Percentiles rank a stretch among this genome's conserved stretches.
These are phyloP conservation scores for Pichia sp. DNA, from an alignment of 1,139 yeast genomes.

Conservation along the genomic window DNA sequence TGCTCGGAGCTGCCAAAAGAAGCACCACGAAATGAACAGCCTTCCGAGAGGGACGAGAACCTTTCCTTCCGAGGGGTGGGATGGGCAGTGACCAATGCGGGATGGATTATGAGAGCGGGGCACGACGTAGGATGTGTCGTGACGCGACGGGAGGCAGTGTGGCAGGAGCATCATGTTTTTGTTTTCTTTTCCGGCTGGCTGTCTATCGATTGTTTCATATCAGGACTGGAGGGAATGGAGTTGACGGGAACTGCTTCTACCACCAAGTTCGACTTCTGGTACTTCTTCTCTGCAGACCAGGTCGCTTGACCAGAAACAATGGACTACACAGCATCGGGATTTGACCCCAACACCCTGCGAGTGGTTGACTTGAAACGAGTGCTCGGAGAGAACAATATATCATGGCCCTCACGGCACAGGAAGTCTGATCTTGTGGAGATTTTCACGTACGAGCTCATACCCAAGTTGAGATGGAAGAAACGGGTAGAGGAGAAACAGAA, in stretches of 20 bases:
- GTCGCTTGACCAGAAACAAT: neutral
- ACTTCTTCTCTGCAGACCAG: no score
- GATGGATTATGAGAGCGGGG: neutral
- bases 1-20: neutral
- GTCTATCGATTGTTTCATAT: neutral
- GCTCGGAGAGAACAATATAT: slow-evolving; percentile 17
- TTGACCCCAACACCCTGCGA: slow-evolving; percentile 21
- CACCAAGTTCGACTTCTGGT: no score
- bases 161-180: neutral
- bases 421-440: slow-evolving; percentile 13
- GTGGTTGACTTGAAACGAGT: slow-evolving; percentile 26
- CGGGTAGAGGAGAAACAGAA: neutral
- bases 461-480: neutral
- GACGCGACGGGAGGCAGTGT: neutral
- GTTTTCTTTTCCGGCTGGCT: neutral
- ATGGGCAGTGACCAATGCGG: neutral
- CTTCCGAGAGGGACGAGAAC: neutral
- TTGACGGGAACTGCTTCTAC: no score
- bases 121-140: neutral
- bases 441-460: slow-evolving; percentile 1
- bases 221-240: neutral
- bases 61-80: neutral
- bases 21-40: neutral
- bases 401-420: slow-evolving; percentile 18
- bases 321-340: slow-evolving; percentile 15